Evolutionary conservation across 805 yeast species (phyloP), one percentile per base, ranked within the genome.

Genomic region (Candida arabinofermentans): DNA sequence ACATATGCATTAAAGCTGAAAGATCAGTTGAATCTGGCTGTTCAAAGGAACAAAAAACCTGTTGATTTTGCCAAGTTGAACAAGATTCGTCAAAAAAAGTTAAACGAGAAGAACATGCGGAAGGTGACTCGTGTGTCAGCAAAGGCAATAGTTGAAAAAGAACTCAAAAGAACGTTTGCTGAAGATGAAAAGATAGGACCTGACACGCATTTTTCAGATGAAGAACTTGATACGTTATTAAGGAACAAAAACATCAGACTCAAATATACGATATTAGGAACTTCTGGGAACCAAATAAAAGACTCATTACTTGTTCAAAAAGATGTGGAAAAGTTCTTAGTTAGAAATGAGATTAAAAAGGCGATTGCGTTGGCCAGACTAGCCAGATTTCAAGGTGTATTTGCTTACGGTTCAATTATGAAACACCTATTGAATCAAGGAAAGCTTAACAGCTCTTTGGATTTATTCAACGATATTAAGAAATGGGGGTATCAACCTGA

Each of bases 321-420:
- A 29, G 83, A 82, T 44, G 79, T 76, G 0, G 50, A 62, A 13
- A 72, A 74, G 40, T 73, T 83, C 43, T 59, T 86, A 26, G 64
- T 62, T 16, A 59, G 75, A 39, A 77, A 69, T 40, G 77, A 75
- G 27, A 46, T 69, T 0, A 67, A 65, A 24, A 74, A 84, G 43
- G 90, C 90, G 0, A 43, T 50, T 19, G 46, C 45, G 14, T 36
- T 61, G 27, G 54, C 57, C 3, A 39, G 40, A 19, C 17, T 60
- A 34, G 64, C 64, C 1, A 43, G 61, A 21, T 32, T 24, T 23
- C 69, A 70, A 27, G 86, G 85, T 8, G 49, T 68, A 0, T 85
- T 79, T 24, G 85, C 78, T 1, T 73, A 79, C 77, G 85, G 86
- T 48, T 68, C 73, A n/a, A 67, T 85, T 0, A 57, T 79, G 53